These are phyloP conservation scores for Phytophthora foliorum DNA, from an alignment of 352 stramenopile genomes.

Conservation along the genomic window DNA sequence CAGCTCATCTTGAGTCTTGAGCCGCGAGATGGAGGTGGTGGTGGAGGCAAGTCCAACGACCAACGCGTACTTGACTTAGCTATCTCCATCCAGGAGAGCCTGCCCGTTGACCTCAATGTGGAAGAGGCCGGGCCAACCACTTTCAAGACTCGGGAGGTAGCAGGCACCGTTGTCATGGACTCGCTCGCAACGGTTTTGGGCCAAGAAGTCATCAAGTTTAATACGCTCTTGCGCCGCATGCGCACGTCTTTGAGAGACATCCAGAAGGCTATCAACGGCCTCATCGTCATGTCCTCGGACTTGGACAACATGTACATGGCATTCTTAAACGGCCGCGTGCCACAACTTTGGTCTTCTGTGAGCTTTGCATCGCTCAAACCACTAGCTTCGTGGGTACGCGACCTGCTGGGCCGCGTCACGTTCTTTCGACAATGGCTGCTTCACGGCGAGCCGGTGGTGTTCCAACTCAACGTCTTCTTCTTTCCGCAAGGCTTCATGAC, in stretches of 20 bases:
- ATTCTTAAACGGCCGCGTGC: slow-evolving; percentile 93
- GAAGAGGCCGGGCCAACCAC: slow-evolving; percentile 92
- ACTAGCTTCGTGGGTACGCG: slow-evolving; percentile 93
- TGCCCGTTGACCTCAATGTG: slow-evolving; percentile 72
- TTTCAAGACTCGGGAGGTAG: slow-evolving; percentile 90
- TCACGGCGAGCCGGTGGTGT: slow-evolving; percentile 92
- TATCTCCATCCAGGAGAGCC: slow-evolving; percentile 67
- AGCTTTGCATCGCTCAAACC: slow-evolving; percentile 95
- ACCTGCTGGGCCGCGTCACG: slow-evolving; percentile 88
- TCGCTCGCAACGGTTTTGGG: slow-evolving; percentile 94
- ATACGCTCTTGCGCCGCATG: slow-evolving; percentile 91
- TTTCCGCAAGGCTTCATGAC: slow-evolving; percentile 98
- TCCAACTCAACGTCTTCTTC: slow-evolving; percentile 95
- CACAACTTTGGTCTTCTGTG: slow-evolving; percentile 89
- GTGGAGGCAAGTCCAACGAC: slow-evolving; percentile 83
- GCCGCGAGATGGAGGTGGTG: slow-evolving; percentile 76
- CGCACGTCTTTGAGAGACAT: slow-evolving; percentile 82
- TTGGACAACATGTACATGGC: slow-evolving; percentile 97
- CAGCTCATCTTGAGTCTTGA: slow-evolving; percentile 92
- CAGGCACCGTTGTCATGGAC: slow-evolving; percentile 90
- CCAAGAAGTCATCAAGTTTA: slow-evolving; percentile 97
- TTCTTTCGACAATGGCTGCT: slow-evolving; percentile 94
- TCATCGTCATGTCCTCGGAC: slow-evolving; percentile 95
- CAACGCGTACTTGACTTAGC: slow-evolving; percentile 87
- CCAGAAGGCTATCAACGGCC: slow-evolving; percentile 83